phyloP scores from a whole-genome alignment of 352 stramenopile species.

The Pythium biforme region DNA sequence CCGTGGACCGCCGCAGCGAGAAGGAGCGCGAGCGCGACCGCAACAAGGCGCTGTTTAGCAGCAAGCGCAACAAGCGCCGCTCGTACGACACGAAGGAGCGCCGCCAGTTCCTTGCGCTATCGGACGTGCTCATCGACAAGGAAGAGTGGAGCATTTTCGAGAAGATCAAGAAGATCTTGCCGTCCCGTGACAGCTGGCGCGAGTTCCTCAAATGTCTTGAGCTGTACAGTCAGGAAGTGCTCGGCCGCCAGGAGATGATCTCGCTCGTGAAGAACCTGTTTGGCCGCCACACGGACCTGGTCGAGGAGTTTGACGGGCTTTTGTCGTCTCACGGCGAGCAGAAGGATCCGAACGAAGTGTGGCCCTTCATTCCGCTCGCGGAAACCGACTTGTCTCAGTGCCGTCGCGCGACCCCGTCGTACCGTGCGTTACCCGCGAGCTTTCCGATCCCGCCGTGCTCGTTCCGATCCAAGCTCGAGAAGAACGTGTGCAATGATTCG shows the following conservation, averaged over 20 bases:
- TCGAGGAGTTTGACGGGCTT: conserved; percentile 79
- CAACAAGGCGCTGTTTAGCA: conserved; percentile 71
- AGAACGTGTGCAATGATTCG: conserved; percentile 93
- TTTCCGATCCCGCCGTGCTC: conserved; percentile 97
- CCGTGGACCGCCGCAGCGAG: conserved; percentile 57
- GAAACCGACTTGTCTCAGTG: conserved; percentile 92
- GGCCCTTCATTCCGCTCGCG: conserved; percentile 88
- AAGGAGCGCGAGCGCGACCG: conserved; percentile 78
- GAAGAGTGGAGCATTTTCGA: conserved; percentile 94
- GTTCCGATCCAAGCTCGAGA: conserved; percentile 91
- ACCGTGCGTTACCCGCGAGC: conserved; percentile 95
- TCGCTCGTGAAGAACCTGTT: conserved; percentile 89
- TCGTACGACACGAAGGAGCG: conserved; percentile 76
- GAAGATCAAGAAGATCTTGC: conserved; percentile 92
- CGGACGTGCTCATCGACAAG: conserved; percentile 79
- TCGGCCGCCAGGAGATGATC: conserved; percentile 89
- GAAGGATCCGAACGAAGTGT: conserved; percentile 87
- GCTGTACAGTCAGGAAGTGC: conserved; percentile 96
- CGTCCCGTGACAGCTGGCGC: conserved; percentile 92
- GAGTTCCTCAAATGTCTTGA: conserved; percentile 99
- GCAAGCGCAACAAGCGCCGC: conserved; percentile 69
- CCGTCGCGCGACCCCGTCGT: conserved; percentile 93
- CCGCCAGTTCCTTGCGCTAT: conserved; percentile 67
- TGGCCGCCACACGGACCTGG: conserved; percentile 77
- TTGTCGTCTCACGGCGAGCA: conserved; percentile 74